Evolutionary conservation across 2,329 filamentous ascomycete genomes (phyloP).

Genomic region (Chaetomiaceae sp.): DNA sequence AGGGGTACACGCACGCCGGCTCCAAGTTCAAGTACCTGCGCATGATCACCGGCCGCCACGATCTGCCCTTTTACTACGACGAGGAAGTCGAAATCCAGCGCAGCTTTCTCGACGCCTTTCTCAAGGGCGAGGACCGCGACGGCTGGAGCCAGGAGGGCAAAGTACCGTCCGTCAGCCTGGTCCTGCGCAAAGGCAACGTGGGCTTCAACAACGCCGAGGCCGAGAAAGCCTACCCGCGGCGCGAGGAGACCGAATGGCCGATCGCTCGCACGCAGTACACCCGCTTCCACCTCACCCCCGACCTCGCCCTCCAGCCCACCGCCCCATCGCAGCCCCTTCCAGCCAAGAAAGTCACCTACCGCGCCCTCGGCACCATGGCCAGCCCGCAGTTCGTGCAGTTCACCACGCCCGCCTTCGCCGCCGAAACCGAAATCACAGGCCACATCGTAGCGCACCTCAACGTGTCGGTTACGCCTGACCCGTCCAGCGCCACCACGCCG

Average conservation of each 20-base stretch:
- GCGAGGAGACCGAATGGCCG: slow-evolving; percentile 60
- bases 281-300: slow-evolving; percentile 51
- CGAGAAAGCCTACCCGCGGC: slow-evolving; percentile 49
- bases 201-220: slow-evolving; percentile 59
- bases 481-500: slow-evolving; percentile 27
- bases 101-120: slow-evolving; percentile 64
- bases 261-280: slow-evolving; percentile 60
- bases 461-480: slow-evolving; percentile 55
- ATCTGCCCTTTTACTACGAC: slow-evolving; percentile 65
- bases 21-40: slow-evolving; percentile 63
- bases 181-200: slow-evolving; percentile 59
- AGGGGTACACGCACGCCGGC: slow-evolving; percentile 57
- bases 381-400: slow-evolving; percentile 52
- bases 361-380: slow-evolving; percentile 51
- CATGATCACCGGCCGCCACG: slow-evolving; percentile 64
- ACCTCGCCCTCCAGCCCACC: slow-evolving; percentile 33
- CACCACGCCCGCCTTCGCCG: slow-evolving; percentile 48
- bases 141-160: slow-evolving; percentile 56
- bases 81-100: slow-evolving; percentile 62
- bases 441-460: slow-evolving; percentile 59
- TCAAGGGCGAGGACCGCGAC: slow-evolving; percentile 57
- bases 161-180: slow-evolving; percentile 53
- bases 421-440: slow-evolving; percentile 64
- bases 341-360: slow-evolving; percentile 46
- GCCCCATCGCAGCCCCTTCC: slow-evolving; percentile 20